Percentiles rank a stretch among this genome's conserved stretches.
These are phyloP conservation scores for Phaeosphaeriaceae sp. DNA, from an alignment of 2,329 filamentous ascomycete species.

Conservation along the genomic window DNA sequence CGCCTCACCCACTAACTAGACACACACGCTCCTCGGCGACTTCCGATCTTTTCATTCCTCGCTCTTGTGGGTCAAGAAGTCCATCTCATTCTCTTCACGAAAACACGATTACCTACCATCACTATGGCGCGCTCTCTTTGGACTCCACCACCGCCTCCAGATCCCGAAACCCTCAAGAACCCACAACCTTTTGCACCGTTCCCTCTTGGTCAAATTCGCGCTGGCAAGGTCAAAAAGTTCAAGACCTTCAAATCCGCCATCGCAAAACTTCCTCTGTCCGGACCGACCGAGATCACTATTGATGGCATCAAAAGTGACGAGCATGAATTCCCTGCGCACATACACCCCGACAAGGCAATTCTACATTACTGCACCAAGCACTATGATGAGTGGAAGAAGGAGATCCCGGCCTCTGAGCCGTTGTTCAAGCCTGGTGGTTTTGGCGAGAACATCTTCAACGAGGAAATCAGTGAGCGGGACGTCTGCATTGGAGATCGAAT, in stretches of 20 bases:
- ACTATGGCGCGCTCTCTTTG: slow-evolving; percentile 25
- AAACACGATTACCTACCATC: background rate
- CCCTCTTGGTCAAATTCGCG: slow-evolving; percentile 63
- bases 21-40: background rate
- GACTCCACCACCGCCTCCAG: slow-evolving; percentile 28
- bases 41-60: background rate
- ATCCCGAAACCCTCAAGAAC: slow-evolving; percentile 26
- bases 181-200: slow-evolving; percentile 48
- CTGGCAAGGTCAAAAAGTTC: slow-evolving; percentile 63
- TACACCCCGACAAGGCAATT: slow-evolving; percentile 69
- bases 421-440: slow-evolving; percentile 66
- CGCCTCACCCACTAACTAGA: background rate
- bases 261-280: slow-evolving; percentile 57
- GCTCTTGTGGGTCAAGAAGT: no score
- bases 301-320: slow-evolving; percentile 66
- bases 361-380: slow-evolving; percentile 67
- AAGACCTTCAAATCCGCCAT: slow-evolving; percentile 62
- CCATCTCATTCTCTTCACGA: background rate
- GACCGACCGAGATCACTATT: slow-evolving; percentile 55
- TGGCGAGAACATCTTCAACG: slow-evolving; percentile 69
- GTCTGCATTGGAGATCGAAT: slow-evolving; percentile 70
- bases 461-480: slow-evolving; percentile 67
- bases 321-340: slow-evolving; percentile 68
- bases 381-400: slow-evolving; percentile 62
- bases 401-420: slow-evolving; percentile 60